Evolutionary conservation across 2,329 filamentous ascomycete genomes (phyloP).

Genomic region (Pseudogymnoascus pannorum): DNA sequence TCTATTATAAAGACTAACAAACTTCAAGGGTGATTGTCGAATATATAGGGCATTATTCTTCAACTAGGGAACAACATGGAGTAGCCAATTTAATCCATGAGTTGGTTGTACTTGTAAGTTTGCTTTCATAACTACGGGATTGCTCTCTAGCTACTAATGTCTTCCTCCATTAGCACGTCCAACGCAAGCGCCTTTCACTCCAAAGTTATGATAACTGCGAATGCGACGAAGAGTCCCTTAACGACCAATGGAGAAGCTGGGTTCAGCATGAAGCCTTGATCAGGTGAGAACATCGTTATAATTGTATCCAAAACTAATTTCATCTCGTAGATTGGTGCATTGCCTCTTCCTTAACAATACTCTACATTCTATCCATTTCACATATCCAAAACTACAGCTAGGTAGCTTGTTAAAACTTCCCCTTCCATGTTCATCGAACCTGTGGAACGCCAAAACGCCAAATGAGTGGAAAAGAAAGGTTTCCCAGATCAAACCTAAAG

Average conservation of each 20-base stretch:
- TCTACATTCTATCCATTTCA: neutral
- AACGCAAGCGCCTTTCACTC: neutral
- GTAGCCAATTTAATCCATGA: neutral
- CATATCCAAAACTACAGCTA: neutral
- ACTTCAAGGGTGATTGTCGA: neutral
- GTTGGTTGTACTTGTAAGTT: neutral
- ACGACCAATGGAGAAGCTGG: neutral
- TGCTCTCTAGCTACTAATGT: neutral
- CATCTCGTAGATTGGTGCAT: neutral
- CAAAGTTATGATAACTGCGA: neutral
- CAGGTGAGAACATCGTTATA: neutral
- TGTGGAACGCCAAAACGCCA: neutral
- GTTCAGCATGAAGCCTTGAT: neutral
- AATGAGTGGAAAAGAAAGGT: neutral
- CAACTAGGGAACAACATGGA: neutral
- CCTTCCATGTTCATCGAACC: neutral
- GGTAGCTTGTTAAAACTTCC: neutral
- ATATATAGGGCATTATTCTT: neutral
- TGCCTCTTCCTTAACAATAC: neutral
- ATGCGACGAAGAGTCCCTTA: neutral
- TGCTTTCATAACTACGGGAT: neutral
- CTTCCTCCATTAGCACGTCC: neutral
- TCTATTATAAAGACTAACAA: neutral
- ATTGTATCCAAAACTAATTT: neutral
- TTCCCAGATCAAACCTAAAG: constrained; percentile 16